These are phyloP conservation scores for Deinandra increscens DNA, from an alignment of 129 eudicot genomes.

Conservation along the genomic window DNA sequence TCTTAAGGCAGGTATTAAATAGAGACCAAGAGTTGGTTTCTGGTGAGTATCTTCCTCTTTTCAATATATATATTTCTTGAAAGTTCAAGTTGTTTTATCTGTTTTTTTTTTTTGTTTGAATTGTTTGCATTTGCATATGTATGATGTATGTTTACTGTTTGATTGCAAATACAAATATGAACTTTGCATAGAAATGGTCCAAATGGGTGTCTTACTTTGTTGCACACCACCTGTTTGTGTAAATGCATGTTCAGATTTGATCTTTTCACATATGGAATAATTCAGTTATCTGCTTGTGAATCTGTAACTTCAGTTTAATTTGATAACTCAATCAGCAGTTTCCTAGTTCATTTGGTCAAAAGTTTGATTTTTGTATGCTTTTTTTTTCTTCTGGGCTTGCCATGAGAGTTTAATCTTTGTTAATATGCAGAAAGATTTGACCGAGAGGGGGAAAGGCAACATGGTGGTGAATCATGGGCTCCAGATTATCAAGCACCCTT, in stretches of 20 bases:
- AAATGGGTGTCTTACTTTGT: conserved; percentile 9
- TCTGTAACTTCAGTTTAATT: conserved; percentile 7
- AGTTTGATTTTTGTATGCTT: neutral
- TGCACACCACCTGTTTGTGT: conserved; percentile 21
- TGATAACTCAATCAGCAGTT: conserved; percentile 9
- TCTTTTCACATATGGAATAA: neutral
- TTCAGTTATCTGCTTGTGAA: neutral
- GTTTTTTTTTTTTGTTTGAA: conserved; percentile 10
- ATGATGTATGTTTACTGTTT: neutral
- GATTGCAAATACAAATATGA: neutral
- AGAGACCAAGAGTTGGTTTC: conserved; percentile 6
- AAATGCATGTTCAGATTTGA: neutral
- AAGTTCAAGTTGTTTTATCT: neutral
- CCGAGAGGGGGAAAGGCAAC: conserved; percentile 39
- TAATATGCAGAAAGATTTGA: conserved; percentile 50
- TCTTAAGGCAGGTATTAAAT: conserved; percentile 10
- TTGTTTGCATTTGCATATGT: neutral
- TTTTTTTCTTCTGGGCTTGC: conserved; percentile 29
- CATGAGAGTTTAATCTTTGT: conserved; percentile 22
- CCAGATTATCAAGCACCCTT: conserved; percentile 60
- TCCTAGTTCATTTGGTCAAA: neutral
- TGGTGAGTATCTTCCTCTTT: conserved; percentile 7
- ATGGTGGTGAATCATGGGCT: conserved; percentile 39
- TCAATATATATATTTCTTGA: neutral
- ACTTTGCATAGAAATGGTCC: neutral